Base-by-base conservation (phyloP, 2,329 filamentous ascomycete species). In the Cercospora sp. region DNA sequence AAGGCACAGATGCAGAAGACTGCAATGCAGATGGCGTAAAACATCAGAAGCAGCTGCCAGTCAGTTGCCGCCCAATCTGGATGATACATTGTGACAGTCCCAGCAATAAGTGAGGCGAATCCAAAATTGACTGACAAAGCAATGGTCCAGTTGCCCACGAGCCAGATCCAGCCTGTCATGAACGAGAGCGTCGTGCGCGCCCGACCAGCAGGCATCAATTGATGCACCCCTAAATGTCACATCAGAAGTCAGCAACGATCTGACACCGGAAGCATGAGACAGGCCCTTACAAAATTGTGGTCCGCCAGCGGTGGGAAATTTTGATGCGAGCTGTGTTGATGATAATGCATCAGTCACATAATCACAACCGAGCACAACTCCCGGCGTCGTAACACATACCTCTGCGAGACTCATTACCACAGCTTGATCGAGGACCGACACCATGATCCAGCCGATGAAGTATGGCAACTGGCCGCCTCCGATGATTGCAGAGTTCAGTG, bases 111-210 rank as follows among this genome's bases (percentile, higher is more conserved):
- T 13, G 82, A 78, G 3, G 85, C 81, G 40, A 85, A 85, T 75
- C 90, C 91, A 73, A 93, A 93, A 82, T 92, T 91, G 75, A 93
- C 90, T 26, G 90, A 86, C 21, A 93, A 83, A 0, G 90, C 92
- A 73, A 94, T 93, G 69, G 89, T 92, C 78, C 92, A 90, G 80
- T 93, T 93, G 63, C 91, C 91, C 57, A 92, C 88, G 18, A 92
- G 85, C 77, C 91, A 93, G 18, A 76, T 81, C 90, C 91, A 93
- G 68, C 90, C 90, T 70, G 88, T 91, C 45, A 91, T 87, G 75
- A 91, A 92, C 30, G 53, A 58, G 16, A 58, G 53, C 6, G 53
- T 58, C 3, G 53, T 34, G 12, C 53, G 53, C 53, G 24, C 53
- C 10, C 53, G 53, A 30, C 28, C 53, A 10, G 28, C 53, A 34